Percentiles rank a stretch among this genome's conserved stretches.
These are phyloP conservation scores for Ceratocystis harringtonii DNA, from an alignment of 2,329 filamentous ascomycete species.

Conservation along the genomic window DNA sequence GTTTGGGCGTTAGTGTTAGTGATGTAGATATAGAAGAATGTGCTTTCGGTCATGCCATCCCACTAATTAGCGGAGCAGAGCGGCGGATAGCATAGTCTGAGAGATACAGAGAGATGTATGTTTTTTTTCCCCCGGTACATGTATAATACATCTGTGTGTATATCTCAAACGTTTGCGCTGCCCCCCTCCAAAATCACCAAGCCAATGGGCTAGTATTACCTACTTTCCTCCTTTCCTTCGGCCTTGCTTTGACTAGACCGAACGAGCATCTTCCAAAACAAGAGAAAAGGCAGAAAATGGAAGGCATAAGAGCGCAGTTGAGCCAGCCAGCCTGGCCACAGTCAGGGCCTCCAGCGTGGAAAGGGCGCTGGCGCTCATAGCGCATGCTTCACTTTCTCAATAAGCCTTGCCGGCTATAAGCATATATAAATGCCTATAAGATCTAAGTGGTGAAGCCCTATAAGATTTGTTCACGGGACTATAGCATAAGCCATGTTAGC, in stretches of 20 bases:
- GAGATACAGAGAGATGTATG: not conserved
- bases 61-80: not conserved
- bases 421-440: not conserved
- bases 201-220: not conserved
- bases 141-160: no score
- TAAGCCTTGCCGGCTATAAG: not conserved
- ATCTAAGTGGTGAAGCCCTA: slow-evolving; percentile 1
- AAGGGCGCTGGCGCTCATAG: not conserved
- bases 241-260: no score
- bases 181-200: not conserved
- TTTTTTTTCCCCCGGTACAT: no score
- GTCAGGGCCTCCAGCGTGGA: not conserved
- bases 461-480: not conserved
- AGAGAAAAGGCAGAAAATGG: not conserved
- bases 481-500: not conserved
- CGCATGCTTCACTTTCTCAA: not conserved
- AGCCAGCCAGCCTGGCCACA: not conserved
- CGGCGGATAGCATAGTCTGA: not conserved
- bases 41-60: not conserved
- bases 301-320: not conserved
- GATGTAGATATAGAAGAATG: not conserved
- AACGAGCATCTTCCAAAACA: no score
- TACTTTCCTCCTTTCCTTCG: no score
- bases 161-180: not conserved
- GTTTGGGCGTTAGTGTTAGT: not conserved